phyloP scores from a whole-genome alignment of 805 yeast genomes.

The Metschnikowia henanensis region DNA sequence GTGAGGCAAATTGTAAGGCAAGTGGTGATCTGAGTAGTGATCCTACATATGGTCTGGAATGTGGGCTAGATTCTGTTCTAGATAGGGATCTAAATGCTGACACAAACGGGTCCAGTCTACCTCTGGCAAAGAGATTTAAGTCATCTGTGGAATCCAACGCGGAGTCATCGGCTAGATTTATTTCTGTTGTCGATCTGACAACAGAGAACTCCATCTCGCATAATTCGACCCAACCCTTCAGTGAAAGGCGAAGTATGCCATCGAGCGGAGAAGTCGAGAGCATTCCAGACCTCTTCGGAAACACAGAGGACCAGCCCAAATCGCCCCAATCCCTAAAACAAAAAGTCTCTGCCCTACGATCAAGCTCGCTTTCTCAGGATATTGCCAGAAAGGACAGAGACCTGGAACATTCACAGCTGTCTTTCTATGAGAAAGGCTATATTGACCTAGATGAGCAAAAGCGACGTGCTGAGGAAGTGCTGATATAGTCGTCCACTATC shows the following conservation, averaged over 20 bases:
- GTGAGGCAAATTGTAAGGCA: background rate
- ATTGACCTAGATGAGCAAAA: conserved; percentile 7
- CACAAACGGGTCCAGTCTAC: background rate
- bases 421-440: conserved; percentile 4
- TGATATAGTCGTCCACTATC: conserved; percentile 1
- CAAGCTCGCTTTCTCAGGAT: too few relatives aligned
- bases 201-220: too few relatives aligned
- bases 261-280: too few relatives aligned
- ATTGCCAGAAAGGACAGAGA: too few relatives aligned
- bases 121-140: background rate
- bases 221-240: too few relatives aligned
- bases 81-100: background rate
- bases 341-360: too few relatives aligned
- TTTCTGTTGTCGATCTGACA: too few relatives aligned
- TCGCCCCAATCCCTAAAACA: background rate
- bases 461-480: conserved; percentile 10
- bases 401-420: conserved; percentile 6
- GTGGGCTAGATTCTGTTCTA: background rate
- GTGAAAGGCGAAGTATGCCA: too few relatives aligned
- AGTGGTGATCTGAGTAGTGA: background rate
- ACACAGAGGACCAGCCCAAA: too few relatives aligned
- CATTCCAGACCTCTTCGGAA: too few relatives aligned
- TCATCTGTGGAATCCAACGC: background rate
- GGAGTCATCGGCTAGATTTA: too few relatives aligned
- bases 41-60: background rate